Conservation (phyloP, 768 basidiomycete genomes). For the Lyophyllum semitale region DNA sequence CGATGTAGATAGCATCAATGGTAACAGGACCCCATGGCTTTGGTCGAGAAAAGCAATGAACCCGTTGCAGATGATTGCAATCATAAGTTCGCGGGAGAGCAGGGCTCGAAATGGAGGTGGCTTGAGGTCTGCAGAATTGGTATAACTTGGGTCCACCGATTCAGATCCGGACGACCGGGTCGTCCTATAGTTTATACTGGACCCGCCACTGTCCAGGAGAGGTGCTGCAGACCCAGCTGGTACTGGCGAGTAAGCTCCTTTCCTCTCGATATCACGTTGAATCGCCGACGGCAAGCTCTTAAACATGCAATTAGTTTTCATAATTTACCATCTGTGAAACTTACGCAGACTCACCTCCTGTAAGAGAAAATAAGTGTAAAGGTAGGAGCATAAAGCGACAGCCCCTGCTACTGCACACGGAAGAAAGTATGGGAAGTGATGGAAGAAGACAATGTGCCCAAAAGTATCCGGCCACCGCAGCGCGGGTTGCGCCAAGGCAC, state of each 20-base stretch:
- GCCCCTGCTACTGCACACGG: constrained; percentile 21
- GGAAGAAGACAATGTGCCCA: constrained; percentile 24
- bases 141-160: constrained; percentile 22
- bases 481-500: constrained; percentile 28
- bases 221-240: background rate
- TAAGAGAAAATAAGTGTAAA: constrained; percentile 20
- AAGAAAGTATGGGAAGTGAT: constrained; percentile 31
- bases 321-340: background rate
- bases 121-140: constrained; percentile 10
- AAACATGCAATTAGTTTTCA: background rate
- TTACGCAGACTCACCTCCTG: constrained; percentile 25
- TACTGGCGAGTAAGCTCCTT: constrained; percentile 1
- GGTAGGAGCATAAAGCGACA: constrained; percentile 15
- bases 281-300: constrained; percentile 19
- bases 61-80: constrained; percentile 42
- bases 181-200: background rate
- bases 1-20: constrained; percentile 48
- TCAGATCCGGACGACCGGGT: constrained; percentile 11
- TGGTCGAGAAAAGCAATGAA: constrained; percentile 44
- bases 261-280: background rate
- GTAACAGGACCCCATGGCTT: constrained; percentile 36
- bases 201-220: background rate
- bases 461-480: constrained; percentile 25
- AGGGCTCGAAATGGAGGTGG: constrained; percentile 24
- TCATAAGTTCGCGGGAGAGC: constrained; percentile 30